A percentile compares a stretch with the other conserved stretches of the same genome.
These are phyloP conservation scores for Umbellularia californica DNA, from an alignment of 164 flowering plant genomes.

Conservation along the genomic window DNA sequence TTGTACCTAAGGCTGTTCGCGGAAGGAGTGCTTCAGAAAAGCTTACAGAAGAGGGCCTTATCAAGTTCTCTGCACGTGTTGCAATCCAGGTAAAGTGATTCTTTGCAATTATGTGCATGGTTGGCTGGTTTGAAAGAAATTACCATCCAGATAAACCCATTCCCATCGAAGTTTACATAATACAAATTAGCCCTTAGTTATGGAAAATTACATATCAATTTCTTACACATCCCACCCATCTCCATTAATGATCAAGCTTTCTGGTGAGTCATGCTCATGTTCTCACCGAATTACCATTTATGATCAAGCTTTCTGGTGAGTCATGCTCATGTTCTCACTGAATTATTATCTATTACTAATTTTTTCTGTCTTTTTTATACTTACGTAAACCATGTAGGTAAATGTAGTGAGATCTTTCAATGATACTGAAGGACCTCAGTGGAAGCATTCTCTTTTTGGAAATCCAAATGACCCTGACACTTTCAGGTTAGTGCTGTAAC, in stretches of 20 bases:
- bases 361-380: neutral
- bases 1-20: constrained; percentile 69
- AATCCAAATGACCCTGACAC: constrained; percentile 97
- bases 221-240: too few relatives aligned
- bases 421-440: constrained; percentile 88
- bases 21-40: constrained; percentile 90
- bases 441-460: constrained; percentile 96
- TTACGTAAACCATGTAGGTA: constrained; percentile 36
- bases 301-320: too few relatives aligned
- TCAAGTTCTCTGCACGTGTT: constrained; percentile 83
- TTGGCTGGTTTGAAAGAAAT: too few relatives aligned
- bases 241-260: too few relatives aligned
- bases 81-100: constrained; percentile 64
- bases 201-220: too few relatives aligned
- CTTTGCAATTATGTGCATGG: neutral
- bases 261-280: too few relatives aligned
- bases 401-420: constrained; percentile 78
- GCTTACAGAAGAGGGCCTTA: constrained; percentile 92
- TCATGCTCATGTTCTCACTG: too few relatives aligned
- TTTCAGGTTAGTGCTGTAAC: constrained; percentile 60
- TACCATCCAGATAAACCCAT: too few relatives aligned
- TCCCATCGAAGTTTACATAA: too few relatives aligned
- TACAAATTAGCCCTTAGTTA: too few relatives aligned
- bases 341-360: too few relatives aligned
- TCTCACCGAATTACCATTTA: too few relatives aligned